Conservation (phyloP, 306 rosid genomes). For the Vigna hirtella region DNA sequence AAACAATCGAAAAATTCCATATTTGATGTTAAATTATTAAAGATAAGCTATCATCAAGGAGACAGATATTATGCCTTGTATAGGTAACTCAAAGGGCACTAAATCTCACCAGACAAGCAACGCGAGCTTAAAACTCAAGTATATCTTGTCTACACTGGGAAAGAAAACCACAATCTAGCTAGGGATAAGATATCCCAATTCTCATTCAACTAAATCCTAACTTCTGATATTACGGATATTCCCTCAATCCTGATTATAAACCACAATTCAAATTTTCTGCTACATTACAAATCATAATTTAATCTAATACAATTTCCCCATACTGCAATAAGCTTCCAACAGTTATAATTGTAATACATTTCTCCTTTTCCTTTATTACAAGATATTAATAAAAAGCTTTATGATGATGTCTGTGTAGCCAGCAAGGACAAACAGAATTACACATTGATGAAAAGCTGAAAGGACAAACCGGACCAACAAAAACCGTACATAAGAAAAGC, state of each 20-base stretch:
- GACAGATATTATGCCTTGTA: conserved; percentile 3
- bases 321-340: background rate
- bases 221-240: background rate
- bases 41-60: background rate
- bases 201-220: background rate
- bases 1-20: background rate
- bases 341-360: background rate
- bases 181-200: background rate
- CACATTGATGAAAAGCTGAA: conserved; percentile 16
- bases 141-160: too few species aligned
- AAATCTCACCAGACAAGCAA: background rate
- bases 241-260: background rate
- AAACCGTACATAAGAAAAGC: background rate
- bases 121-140: background rate
- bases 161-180: too few species aligned
- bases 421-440: conserved; percentile 3
- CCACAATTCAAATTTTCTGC: background rate
- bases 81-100: conserved; percentile 17
- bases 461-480: background rate
- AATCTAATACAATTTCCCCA: background rate
- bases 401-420: conserved; percentile 12
- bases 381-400: conserved; percentile 12
- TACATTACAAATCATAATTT: background rate
- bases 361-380: background rate
- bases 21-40: background rate